Conservation (phyloP, 2,329 filamentous ascomycete species). For the Ophiostoma novo-ulmi region DNA sequence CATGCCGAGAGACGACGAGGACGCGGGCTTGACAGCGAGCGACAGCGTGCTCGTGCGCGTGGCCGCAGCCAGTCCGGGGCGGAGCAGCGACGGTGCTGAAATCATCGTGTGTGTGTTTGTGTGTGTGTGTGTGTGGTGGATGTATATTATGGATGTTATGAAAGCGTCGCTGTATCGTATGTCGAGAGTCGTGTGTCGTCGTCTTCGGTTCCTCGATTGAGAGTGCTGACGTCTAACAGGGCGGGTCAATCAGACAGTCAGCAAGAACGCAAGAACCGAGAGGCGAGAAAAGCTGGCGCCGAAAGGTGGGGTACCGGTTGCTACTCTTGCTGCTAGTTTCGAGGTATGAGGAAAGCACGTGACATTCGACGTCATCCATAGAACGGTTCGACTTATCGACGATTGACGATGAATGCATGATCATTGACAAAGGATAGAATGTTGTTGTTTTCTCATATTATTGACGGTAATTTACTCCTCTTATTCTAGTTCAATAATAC, state of each 20-base stretch:
- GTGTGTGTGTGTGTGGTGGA: background rate
- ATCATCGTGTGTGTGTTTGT: constrained; percentile 4
- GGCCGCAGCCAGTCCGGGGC: constrained; percentile 23
- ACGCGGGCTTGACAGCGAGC: constrained; percentile 2
- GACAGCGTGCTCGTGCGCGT: constrained; percentile 10
- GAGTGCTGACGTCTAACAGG: background rate
- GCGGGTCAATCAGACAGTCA: background rate
- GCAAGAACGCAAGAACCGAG: background rate
- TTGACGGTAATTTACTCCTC: no score
- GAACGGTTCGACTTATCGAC: background rate
- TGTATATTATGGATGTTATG: background rate
- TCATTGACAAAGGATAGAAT: background rate
- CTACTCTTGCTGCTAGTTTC: background rate
- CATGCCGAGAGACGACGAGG: background rate
- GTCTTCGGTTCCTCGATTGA: background rate
- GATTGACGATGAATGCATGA: background rate
- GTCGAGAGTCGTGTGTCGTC: background rate
- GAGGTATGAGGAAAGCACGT: background rate
- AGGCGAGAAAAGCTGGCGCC: background rate
- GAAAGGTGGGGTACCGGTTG: background rate
- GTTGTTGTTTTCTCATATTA: background rate
- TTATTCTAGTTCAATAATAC: no score
- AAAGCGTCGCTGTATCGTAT: background rate
- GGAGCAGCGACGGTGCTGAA: constrained; percentile 23
- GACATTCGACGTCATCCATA: background rate